Evolutionary conservation across 495 filamentous ascomycete species (phyloP), one percentile per base, ranked within the genome.

Genomic region (Neurospora sp.): DNA sequence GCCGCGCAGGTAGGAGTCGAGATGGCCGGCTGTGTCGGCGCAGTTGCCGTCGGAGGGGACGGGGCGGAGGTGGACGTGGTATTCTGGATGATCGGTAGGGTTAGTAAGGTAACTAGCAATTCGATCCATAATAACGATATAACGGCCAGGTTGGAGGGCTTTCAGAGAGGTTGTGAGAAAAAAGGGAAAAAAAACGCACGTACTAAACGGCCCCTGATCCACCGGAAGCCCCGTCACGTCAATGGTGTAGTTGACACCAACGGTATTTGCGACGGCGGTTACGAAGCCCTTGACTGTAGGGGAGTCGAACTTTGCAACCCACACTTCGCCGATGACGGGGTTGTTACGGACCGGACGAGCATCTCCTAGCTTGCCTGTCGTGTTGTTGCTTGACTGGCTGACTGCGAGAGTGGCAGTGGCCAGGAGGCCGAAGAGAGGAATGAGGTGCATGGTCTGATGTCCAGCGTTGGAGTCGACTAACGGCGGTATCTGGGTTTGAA

Each of bases 11-110:
- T 76, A 83, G 61, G 83, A 81, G 75, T 85, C 82, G 18, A 83
- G 78, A 68, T 95, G 93, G 3, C 80, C 88, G 44, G 87, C 80
- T 11, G 93, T 90, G 12, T 81, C 85, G 70, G 89, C 89, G 84
- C 93, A 97, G 84, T 91, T 93, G 71, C 94, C 93, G 76, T 89
- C 83, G 41, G 84, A 81, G 4, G 91, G 89, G 44, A 96, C 90
- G 20, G 90, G 89, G 48, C 84, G 78, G 74, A 88, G 85, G 82
- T 96, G 93, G 79, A 97, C 87, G 75, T 96, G 93, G 83, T 94
- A 97, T 37, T 85, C 92, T 94, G 31, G 31, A 35, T 35, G 3
- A 35, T 35, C 31, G 31, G 31, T 35, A 35, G 31, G 31, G 31
- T 35, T 35, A 35, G 31, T 35, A 5, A n/a, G n/a, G n/a, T n/a